Conservation (phyloP, 176 grass and related monocot genomes). For the Eragrostis nindensis region DNA sequence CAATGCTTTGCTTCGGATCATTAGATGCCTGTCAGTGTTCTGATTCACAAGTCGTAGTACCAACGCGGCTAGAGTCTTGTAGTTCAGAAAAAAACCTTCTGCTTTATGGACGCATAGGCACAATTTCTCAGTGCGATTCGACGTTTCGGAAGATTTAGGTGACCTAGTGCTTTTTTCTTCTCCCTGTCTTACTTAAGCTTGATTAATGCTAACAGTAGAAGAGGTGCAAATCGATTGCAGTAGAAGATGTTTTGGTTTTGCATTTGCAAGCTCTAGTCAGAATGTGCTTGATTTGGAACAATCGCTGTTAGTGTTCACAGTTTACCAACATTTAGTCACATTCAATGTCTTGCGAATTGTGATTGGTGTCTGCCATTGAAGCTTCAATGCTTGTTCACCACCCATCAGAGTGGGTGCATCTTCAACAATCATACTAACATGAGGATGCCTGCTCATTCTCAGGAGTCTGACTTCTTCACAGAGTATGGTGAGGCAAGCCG, state of each 20-base stretch:
- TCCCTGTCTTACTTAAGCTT: not conserved
- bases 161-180: no score
- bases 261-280: not conserved
- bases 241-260: not conserved
- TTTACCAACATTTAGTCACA: not conserved
- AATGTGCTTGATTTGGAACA: not conserved
- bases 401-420: not conserved
- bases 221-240: not conserved
- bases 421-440: not conserved
- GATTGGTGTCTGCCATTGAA: not conserved
- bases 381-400: not conserved
- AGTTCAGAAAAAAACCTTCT: not conserved
- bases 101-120: not conserved
- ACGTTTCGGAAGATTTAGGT: not conserved
- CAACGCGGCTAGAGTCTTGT: not conserved
- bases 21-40: not conserved
- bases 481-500: constrained; percentile 81
- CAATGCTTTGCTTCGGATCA: not conserved
- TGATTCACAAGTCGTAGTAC: not conserved
- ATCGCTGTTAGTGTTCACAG: not conserved
- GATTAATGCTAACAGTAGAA: not conserved
- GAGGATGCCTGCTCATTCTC: constrained; percentile 5
- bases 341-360: not conserved
- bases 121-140: not conserved
- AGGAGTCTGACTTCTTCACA: constrained; percentile 85